Evolutionary conservation across 495 filamentous ascomycete species (phyloP).

Genomic region (Xanthoparmelia taractica): DNA sequence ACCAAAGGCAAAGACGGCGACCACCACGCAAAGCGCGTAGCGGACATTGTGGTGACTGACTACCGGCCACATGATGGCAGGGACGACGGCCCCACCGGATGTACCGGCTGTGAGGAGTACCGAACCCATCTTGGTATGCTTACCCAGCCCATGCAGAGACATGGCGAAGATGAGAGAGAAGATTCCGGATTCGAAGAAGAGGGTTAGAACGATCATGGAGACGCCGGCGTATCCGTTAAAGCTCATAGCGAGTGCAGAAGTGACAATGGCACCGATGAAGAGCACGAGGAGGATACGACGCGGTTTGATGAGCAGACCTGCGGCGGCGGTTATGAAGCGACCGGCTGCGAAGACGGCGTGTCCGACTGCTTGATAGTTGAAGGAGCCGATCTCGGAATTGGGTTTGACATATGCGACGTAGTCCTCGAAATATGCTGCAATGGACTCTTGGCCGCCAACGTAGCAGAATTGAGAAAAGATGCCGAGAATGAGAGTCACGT

Average conservation of each 20-base stretch:
- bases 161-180: conserved; percentile 59
- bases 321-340: conserved; percentile 52
- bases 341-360: conserved; percentile 55
- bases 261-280: conserved; percentile 49
- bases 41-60: conserved; percentile 29
- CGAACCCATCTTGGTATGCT: conserved; percentile 52
- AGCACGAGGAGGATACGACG: conserved; percentile 53
- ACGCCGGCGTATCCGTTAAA: conserved; percentile 40
- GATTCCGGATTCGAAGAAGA: conserved; percentile 53
- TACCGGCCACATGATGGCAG: conserved; percentile 46
- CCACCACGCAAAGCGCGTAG: conserved; percentile 49
- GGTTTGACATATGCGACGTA: conserved; percentile 36
- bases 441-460: conserved; percentile 56
- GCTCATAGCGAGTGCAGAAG: conserved; percentile 48
- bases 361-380: conserved; percentile 46
- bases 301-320: conserved; percentile 51
- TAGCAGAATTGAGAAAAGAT: conserved; percentile 58
- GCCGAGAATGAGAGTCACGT: conserved; percentile 49
- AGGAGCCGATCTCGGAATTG: conserved; percentile 29
- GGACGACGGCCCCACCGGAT: conserved; percentile 49
- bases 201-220: conserved; percentile 47
- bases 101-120: conserved; percentile 48
- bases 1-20: conserved; percentile 51
- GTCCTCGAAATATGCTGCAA: conserved; percentile 39
- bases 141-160: conserved; percentile 52